Evolutionary conservation across 495 filamentous ascomycete genomes (phyloP), one percentile per base, ranked within the genome.

Genomic region (Aspergillus wentii): DNA sequence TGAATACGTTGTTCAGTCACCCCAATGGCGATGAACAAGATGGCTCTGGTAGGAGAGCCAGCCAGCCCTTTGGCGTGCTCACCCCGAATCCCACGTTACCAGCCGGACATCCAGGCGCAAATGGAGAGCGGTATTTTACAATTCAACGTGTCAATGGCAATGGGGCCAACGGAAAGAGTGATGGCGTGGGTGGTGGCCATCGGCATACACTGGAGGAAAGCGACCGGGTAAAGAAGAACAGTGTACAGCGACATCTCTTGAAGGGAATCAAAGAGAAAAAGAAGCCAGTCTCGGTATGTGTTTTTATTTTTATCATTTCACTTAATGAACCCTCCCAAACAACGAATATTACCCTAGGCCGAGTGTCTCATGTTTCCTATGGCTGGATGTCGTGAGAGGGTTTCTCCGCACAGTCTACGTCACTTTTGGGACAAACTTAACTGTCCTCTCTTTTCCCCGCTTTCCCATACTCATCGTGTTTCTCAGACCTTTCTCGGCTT

Each of bases 201-300:
- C 81, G 80, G 40, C 88, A 94, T 61, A 76, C 75, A 0, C 61
- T 94, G 18, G 78, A 79, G 36, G 85, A 86, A 44, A 90, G 85
- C 46, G 88, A 94, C 57, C 76, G 79, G 32, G 83, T 92, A 17
- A 94, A 94, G 66, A 90, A 87, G 64, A 88, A 85, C 45, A 88
- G 79, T 50, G 79, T 91, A 3, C 72, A 82, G 48, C 72, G 88
- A 43, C 74, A 69, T 52, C 51, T 84, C 28, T 54, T 83, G 33
- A 82, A 81, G 57, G 71, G 74, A 38, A 79, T 79, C 43, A 85
- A 82, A 53, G 81, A 83, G 29, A 71, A 72, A 48, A 84, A 80
- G 62, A 85, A 79, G 54, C 59, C 57, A 9, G 17, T 29, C 8
- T 64, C 79, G 71, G 85, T 89, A 66, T 70, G 59, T 54, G 5